Conservation (phyloP, 306 rosid genomes). For the Castanea sativa region DNA sequence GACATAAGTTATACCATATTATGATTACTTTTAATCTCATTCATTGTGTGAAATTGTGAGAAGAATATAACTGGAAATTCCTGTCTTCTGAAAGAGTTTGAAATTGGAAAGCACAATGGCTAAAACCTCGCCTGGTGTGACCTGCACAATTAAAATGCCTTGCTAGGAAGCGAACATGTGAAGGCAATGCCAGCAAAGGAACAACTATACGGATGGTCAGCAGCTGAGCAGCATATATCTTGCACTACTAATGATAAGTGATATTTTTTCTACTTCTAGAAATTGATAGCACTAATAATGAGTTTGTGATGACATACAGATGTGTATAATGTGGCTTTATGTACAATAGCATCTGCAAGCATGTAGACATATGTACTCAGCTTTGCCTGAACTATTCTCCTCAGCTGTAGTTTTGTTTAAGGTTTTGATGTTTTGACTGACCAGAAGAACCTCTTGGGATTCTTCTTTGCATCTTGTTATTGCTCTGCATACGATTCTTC, state of each 20-base stretch:
- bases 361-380: not conserved
- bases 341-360: not conserved
- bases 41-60: not conserved
- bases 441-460: too few species aligned
- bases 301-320: not conserved
- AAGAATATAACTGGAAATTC: not conserved
- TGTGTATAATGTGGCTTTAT: not conserved
- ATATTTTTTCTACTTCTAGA: not conserved
- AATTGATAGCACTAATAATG: not conserved
- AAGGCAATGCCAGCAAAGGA: not conserved
- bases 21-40: not conserved
- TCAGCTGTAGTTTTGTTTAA: too few species aligned
- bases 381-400: too few species aligned
- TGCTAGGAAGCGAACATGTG: not conserved
- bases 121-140: not conserved
- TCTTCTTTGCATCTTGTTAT: too few species aligned
- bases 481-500: too few species aligned
- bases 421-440: too few species aligned
- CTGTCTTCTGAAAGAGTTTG: not conserved
- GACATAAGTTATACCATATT: not conserved
- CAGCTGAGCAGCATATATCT: not conserved
- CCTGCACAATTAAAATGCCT: not conserved
- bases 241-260: not conserved
- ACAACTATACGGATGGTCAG: not conserved
- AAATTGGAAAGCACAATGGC: not conserved